Base-by-base conservation (phyloP, 345 rosid species). In the Acer yangbiense region DNA sequence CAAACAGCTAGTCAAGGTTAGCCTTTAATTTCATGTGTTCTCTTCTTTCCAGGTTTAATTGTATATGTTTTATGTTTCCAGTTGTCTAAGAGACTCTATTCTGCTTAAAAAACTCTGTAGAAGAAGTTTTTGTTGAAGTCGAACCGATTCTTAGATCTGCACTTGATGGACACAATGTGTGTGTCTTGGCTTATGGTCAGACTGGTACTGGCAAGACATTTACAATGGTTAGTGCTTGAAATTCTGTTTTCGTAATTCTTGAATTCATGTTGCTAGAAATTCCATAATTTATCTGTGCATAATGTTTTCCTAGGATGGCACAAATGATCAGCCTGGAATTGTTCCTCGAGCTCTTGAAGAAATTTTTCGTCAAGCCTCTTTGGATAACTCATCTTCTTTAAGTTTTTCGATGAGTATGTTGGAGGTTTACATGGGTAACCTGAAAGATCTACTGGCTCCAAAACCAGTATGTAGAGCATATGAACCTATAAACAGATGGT, bases 121-220 rank as follows among this genome's bases (percentile, higher is more conserved):
- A 91, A 76, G 94, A 93, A 77, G 83, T 91, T 79, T 95, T 92
- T 62, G 77, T 76, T 74, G 99, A 95, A 82, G 93, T 92, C 29
- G 89, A 89, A 82, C 94, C 98, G 4, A 84, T 93, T 74, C 88
- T 93, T 76, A 85, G 92, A 89, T 95, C 94, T 70, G 99, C 96
- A 3, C 92, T 95, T 46, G 98, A 95, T 74, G 99, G 99, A 46
- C 88, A 93, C 85, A 91, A 91, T 82, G 99, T 87, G 21, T 93
- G 96, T 72, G 79, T 95, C n/a, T 82, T 95, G 76, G 99, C 99
- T 14, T 95, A 90, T 81, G 98, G 98, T 73, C 98, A 93, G 86
- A 95, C 98, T 2, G 94, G 96, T n/a, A 92, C 96, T 7, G 98
- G 99, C 69, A 95, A 95, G 89, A 95, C 97, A 48, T 93, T 85